Percentiles rank a stretch among this genome's conserved stretches.
These are phyloP conservation scores for Aspergillus japonicus DNA, from an alignment of 2,329 filamentous ascomycete species.

Conservation along the genomic window DNA sequence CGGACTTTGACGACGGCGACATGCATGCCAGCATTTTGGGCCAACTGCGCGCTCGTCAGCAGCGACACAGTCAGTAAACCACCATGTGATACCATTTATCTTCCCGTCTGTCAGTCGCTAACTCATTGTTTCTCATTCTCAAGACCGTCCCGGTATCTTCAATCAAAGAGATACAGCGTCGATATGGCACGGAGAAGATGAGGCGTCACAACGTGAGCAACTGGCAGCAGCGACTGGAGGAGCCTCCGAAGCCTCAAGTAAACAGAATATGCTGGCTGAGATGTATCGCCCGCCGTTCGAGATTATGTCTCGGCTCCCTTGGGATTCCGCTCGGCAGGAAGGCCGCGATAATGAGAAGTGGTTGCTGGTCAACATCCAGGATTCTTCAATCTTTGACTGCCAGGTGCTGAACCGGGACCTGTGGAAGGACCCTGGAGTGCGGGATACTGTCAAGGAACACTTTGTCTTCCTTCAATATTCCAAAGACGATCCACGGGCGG, in stretches of 20 bases:
- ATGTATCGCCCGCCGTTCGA: conserved; percentile 92
- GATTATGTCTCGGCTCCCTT: conserved; percentile 75
- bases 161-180: conserved; percentile 61
- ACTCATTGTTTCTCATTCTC: conserved; percentile 11
- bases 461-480: conserved; percentile 95
- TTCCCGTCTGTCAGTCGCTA: not conserved
- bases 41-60: conserved; percentile 56
- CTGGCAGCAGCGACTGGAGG: conserved; percentile 64
- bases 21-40: conserved; percentile 64
- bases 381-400: conserved; percentile 89
- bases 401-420: conserved; percentile 91
- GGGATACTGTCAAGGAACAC: conserved; percentile 80
- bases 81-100: not conserved
- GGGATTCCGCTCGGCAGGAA: conserved; percentile 78
- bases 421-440: conserved; percentile 83
- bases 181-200: conserved; percentile 58
- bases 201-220: conserved; percentile 50
- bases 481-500: conserved; percentile 75
- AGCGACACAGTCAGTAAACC: conserved; percentile 35
- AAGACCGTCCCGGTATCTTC: conserved; percentile 62
- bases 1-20: conserved; percentile 54
- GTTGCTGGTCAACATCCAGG: conserved; percentile 94
- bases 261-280: conserved; percentile 78
- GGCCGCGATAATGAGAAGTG: conserved; percentile 90
- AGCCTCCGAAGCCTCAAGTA: conserved; percentile 63